Percentiles rank a stretch among this genome's conserved stretches.
These are phyloP conservation scores for Paragyromitra xinjiangensis DNA, from an alignment of 495 filamentous ascomycete genomes.

Conservation along the genomic window DNA sequence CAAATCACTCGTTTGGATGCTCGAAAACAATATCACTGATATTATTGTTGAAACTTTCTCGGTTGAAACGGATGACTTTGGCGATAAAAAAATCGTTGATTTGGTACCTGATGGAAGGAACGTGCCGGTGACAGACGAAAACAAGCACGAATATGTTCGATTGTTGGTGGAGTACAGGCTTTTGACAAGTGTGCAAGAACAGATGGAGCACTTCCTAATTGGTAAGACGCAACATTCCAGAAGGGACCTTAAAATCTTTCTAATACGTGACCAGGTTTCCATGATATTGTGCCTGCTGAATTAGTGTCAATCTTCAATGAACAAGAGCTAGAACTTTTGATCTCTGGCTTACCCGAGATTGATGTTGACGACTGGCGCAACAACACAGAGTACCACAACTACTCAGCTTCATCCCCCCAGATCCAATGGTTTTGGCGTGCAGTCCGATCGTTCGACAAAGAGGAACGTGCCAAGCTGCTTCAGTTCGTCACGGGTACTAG, in stretches of 20 bases:
- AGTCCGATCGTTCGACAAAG: conserved; percentile 97
- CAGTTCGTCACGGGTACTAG: conserved; percentile 99
- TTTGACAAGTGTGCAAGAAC: conserved; percentile 86
- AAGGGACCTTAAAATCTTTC: conserved; percentile 47
- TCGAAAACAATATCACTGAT: conserved; percentile 98
- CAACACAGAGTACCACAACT: conserved; percentile 98
- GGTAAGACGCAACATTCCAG: conserved; percentile 64
- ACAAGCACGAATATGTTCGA: conserved; percentile 97
- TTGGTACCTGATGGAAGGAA: conserved; percentile 87
- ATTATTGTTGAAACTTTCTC: conserved; percentile 98
- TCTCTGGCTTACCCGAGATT: conserved; percentile 96
- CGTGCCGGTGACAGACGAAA: conserved; percentile 93
- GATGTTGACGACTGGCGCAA: conserved; percentile 99
- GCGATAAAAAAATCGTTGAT: conserved; percentile 84
- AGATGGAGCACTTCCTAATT: conserved; percentile 94
- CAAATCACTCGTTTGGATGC: conserved; percentile 99
- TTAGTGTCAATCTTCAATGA: conserved; percentile 98
- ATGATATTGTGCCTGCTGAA: conserved; percentile 95
- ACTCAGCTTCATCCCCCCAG: conserved; percentile 89
- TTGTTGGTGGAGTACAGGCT: conserved; percentile 93
- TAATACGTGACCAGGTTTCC: conserved; percentile 72
- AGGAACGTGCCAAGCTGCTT: conserved; percentile 95
- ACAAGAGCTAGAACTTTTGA: conserved; percentile 94
- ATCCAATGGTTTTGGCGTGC: conserved; percentile 99
- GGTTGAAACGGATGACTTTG: conserved; percentile 90